Evolutionary conservation across 2,329 filamentous ascomycete genomes (phyloP).

Genomic region (Sclerotinia glacialis): DNA sequence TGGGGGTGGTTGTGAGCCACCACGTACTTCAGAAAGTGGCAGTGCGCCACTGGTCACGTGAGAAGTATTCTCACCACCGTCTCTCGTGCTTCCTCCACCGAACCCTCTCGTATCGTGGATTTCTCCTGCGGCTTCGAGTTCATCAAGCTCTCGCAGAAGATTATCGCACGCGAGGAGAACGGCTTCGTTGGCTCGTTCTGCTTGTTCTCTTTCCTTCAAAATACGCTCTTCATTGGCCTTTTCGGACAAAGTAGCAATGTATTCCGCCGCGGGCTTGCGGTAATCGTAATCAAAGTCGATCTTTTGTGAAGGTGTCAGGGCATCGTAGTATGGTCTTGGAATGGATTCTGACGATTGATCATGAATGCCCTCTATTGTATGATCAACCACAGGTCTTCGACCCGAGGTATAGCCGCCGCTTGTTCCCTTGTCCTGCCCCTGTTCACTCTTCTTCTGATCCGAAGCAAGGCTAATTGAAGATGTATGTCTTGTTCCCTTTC

Average conservation of each 20-base stretch:
- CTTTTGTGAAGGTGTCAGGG: not conserved
- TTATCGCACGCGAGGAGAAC: not conserved
- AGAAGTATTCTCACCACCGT: not conserved
- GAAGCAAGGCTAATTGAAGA: not conserved
- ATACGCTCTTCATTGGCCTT: not conserved
- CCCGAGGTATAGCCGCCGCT: conserved; percentile 7
- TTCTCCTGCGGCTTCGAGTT: not conserved
- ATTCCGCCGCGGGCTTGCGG: not conserved
- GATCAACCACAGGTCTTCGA: not conserved
- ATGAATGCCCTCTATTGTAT: not conserved
- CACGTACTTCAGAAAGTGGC: not conserved
- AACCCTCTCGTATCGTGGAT: not conserved
- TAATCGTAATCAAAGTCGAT: not conserved
- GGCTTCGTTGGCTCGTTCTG: conserved; percentile 1
- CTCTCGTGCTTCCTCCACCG: not conserved
- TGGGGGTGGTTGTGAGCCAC: conserved; percentile 1
- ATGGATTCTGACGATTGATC: not conserved
- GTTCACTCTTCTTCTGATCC: not conserved
- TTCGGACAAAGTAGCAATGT: not conserved
- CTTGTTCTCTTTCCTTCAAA: not conserved
- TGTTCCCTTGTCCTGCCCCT: not conserved
- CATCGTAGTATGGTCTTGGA: not conserved
- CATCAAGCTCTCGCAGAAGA: not conserved
- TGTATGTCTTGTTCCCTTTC: not conserved
- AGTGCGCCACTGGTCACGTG: conserved; percentile 8